Percentiles rank a stretch among this genome's conserved stretches.
These are phyloP conservation scores for Wickerhamomyces chambardii DNA, from an alignment of 805 yeast genomes.

Conservation along the genomic window DNA sequence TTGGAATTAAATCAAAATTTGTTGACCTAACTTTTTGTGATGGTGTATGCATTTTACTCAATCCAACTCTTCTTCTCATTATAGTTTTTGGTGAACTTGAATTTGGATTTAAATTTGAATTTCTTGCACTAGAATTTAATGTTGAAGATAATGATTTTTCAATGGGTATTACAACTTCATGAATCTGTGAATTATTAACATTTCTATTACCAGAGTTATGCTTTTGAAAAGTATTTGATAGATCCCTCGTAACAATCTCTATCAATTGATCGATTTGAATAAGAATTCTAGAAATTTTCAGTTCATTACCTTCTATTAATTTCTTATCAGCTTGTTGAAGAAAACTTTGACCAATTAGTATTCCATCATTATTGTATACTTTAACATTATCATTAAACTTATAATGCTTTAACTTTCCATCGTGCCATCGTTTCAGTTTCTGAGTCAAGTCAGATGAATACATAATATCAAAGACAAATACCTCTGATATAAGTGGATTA, in stretches of 20 bases:
- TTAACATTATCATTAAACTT: constrained; percentile 13
- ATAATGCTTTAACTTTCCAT: constrained; percentile 13
- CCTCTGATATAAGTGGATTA: constrained; percentile 13
- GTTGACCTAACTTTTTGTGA: constrained; percentile 2
- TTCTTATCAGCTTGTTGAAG: constrained; percentile 4
- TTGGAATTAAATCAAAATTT: neutral
- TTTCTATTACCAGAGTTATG: neutral
- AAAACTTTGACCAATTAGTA: constrained; percentile 9
- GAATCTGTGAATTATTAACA: neutral
- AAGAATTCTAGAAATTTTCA: constrained; percentile 10
- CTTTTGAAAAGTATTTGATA: constrained; percentile 9
- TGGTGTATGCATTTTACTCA: constrained; percentile 8
- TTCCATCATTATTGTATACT: constrained; percentile 7
- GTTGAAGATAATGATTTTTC: neutral
- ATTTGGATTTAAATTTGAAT: neutral
- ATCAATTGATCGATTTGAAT: constrained; percentile 7
- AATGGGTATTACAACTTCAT: too few relatives aligned
- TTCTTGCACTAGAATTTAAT: neutral
- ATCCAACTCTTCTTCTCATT: constrained; percentile 9
- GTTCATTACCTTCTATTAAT: constrained; percentile 5
- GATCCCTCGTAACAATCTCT: constrained; percentile 8
- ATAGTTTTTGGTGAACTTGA: neutral
- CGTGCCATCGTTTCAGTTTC: constrained; percentile 15
- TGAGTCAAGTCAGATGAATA: constrained; percentile 13
- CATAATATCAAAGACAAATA: constrained; percentile 11